A percentile compares a stretch with the other conserved stretches of the same genome.
Evolutionary conservation across 352 stramenopile species (phyloP).

Genomic region (Pseudoperonospora humuli): DNA sequence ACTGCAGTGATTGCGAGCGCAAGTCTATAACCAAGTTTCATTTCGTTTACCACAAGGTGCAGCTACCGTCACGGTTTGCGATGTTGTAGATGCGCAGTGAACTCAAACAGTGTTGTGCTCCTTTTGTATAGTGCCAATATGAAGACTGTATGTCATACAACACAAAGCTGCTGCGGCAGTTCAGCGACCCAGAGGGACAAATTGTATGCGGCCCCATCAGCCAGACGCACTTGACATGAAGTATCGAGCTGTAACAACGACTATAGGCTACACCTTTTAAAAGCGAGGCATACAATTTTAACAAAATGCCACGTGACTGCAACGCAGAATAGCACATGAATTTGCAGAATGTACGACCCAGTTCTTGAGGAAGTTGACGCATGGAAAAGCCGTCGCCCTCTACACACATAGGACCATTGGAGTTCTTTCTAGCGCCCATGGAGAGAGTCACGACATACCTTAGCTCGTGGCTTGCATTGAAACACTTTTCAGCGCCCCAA

Average conservation of each 20-base stretch:
- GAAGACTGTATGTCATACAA: conserved; percentile 80
- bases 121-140: conserved; percentile 47
- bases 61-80: too few species aligned
- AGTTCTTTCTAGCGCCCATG: conserved; percentile 41
- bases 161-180: conserved; percentile 76
- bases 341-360: conserved; percentile 47
- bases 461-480: conserved; percentile 6
- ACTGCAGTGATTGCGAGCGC: conserved; percentile 82
- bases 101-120: not conserved
- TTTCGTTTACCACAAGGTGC: conserved; percentile 87
- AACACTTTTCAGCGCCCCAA: conserved; percentile 30
- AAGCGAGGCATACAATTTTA: not conserved
- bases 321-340: not conserved
- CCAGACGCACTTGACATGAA: not conserved
- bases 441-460: conserved; percentile 23
- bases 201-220: conserved; percentile 11
- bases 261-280: not conserved
- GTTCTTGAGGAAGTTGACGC: conserved; percentile 71
- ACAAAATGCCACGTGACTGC: too few species aligned
- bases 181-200: conserved; percentile 40
- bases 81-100: not conserved
- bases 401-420: conserved; percentile 73
- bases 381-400: conserved; percentile 51
- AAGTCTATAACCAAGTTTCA: conserved; percentile 80
- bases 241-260: not conserved